phyloP scores from a whole-genome alignment of 257 asterid genomes.

The Ilex asprella region DNA sequence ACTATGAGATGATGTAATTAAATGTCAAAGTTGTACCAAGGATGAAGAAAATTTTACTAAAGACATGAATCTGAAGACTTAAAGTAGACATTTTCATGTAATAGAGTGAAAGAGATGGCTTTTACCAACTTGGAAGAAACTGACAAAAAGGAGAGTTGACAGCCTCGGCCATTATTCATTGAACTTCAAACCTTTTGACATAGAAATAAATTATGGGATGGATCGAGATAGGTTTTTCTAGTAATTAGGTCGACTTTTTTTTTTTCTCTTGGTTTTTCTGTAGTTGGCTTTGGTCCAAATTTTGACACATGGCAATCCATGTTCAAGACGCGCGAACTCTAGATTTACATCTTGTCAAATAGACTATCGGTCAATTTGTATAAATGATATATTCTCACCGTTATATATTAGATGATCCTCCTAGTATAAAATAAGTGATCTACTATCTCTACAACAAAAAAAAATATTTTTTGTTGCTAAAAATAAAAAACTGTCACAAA shows the following conservation, averaged over 20 bases:
- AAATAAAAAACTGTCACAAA: too few species aligned
- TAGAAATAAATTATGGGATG: background rate
- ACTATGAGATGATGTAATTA: background rate
- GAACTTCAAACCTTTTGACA: constrained; percentile 8
- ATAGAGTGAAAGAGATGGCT: constrained; percentile 12
- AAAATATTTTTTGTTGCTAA: background rate
- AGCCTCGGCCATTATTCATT: constrained; percentile 5
- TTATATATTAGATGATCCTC: too few species aligned
- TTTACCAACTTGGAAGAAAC: constrained; percentile 13
- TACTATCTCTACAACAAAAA: too few species aligned
- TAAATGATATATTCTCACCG: too few species aligned
- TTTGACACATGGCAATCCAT: too few species aligned
- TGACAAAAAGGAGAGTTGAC: constrained; percentile 7
- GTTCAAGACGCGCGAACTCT: too few species aligned
- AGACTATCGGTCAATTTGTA: too few species aligned
- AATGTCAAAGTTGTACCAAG: background rate
- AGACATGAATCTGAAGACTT: background rate
- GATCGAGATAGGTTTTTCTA: background rate
- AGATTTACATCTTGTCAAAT: too few species aligned
- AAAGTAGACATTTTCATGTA: background rate
- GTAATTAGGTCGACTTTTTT: background rate
- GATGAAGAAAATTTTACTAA: background rate
- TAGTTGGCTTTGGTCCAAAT: too few species aligned
- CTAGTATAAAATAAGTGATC: too few species aligned
- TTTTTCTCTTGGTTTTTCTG: background rate